A percentile compares a stretch with the other conserved stretches of the same genome.
Evolutionary conservation across 345 rosid species (phyloP).

Genomic region (Bruguiera parviflora): DNA sequence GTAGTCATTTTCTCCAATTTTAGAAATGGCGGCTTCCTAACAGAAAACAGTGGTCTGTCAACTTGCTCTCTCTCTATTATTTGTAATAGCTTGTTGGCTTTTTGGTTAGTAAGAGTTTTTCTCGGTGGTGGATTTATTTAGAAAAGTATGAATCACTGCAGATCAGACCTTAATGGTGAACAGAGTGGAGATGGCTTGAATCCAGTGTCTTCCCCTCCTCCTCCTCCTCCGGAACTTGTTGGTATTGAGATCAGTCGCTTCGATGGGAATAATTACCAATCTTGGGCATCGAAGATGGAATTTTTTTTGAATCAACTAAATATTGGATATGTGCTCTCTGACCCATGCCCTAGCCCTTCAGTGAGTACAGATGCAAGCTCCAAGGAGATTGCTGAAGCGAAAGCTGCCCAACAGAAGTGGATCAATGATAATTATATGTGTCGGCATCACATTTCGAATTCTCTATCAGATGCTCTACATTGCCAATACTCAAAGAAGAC

Average conservation of each 20-base stretch:
- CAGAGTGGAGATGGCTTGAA: slow-evolving; percentile 10
- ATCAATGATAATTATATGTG: slow-evolving; percentile 63
- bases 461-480: slow-evolving; percentile 63
- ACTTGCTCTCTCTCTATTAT: not conserved
- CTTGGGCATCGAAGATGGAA: slow-evolving; percentile 66
- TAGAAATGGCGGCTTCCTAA: not conserved
- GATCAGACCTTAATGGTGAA: slow-evolving; percentile 16
- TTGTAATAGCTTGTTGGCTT: not conserved
- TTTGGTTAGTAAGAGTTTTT: slow-evolving; percentile 4
- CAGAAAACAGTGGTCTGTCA: not conserved
- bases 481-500: slow-evolving; percentile 47
- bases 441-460: slow-evolving; percentile 54
- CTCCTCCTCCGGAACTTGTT: slow-evolving; percentile 30
- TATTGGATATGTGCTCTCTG: slow-evolving; percentile 56
- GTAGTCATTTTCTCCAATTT: not conserved
- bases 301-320: slow-evolving; percentile 60
- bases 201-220: slow-evolving; percentile 5
- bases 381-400: slow-evolving; percentile 30
- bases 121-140: slow-evolving; percentile 22
- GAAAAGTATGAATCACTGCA: slow-evolving; percentile 30
- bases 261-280: slow-evolving; percentile 63
- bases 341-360: slow-evolving; percentile 41
- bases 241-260: slow-evolving; percentile 51
- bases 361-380: slow-evolving; percentile 27
- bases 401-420: slow-evolving; percentile 51